A percentile compares a stretch with the other conserved stretches of the same genome.
Evolutionary conservation across 805 yeast species (phyloP).

Genomic region (Kluyveromyces dobzhanskii): DNA sequence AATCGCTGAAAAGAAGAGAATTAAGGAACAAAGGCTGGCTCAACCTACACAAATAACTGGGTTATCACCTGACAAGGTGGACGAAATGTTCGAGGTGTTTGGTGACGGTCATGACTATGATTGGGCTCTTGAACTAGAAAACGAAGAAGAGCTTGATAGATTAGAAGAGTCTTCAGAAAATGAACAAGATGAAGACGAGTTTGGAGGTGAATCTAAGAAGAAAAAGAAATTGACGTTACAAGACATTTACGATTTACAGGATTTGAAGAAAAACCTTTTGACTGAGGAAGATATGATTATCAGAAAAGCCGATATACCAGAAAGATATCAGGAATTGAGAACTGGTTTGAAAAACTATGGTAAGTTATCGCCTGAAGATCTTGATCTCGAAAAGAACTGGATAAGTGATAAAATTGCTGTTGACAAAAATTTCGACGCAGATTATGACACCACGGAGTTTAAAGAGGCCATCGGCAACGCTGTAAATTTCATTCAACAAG

Average conservation of each 20-base stretch:
- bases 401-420: conserved; percentile 52
- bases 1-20: conserved; percentile 23
- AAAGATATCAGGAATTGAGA: conserved; percentile 77
- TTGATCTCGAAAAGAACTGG: conserved; percentile 71
- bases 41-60: conserved; percentile 51
- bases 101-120: conserved; percentile 97
- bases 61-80: conserved; percentile 81
- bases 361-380: conserved; percentile 55
- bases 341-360: conserved; percentile 56
- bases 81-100: conserved; percentile 88
- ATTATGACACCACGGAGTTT: conserved; percentile 44
- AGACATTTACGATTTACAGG: conserved; percentile 92
- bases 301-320: conserved; percentile 84
- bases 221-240: conserved; percentile 45
- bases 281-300: conserved; percentile 88
- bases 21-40: conserved; percentile 38
- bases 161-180: conserved; percentile 28
- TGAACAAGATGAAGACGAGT: conserved; percentile 35
- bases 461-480: conserved; percentile 61
- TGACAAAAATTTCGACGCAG: conserved; percentile 41
- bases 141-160: conserved; percentile 45
- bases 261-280: conserved; percentile 79
- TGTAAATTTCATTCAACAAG: conserved; percentile 64
- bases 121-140: conserved; percentile 94
- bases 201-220: conserved; percentile 25